A percentile compares a stretch with the other conserved stretches of the same genome.
phyloP scores from a whole-genome alignment of 768 basidiomycete genomes.

The Lactarius tabidus region DNA sequence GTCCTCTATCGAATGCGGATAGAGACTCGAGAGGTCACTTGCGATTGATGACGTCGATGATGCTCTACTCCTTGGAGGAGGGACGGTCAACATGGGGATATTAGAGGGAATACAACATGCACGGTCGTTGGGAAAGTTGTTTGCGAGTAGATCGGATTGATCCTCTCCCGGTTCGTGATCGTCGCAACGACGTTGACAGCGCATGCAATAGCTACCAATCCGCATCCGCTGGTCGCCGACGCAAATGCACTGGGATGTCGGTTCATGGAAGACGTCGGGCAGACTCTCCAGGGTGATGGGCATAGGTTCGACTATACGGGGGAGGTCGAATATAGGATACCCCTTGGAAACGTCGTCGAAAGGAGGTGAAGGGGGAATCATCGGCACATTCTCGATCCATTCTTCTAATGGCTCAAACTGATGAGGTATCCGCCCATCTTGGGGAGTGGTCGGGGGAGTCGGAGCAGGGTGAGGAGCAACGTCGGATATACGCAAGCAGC shows the following conservation, averaged over 20 bases:
- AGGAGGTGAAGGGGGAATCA: conserved; percentile 14
- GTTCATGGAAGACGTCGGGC: conserved; percentile 33
- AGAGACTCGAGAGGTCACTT: conserved; percentile 21
- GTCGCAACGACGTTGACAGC: conserved; percentile 21
- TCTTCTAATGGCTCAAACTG: conserved; percentile 25
- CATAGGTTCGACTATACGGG: conserved; percentile 22
- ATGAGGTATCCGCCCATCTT: conserved; percentile 18
- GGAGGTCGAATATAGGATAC: conserved; percentile 8
- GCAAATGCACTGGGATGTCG: conserved; percentile 16
- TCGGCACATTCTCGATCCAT: conserved; percentile 24
- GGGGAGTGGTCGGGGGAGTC: conserved; percentile 26
- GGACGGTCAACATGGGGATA: conserved; percentile 14
- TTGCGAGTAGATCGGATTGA: conserved; percentile 10
- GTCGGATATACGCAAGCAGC: conserved; percentile 19
- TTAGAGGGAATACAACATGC: conserved; percentile 5
- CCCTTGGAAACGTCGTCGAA: conserved; percentile 10
- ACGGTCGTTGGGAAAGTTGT: conserved; percentile 2
- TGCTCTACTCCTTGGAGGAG: conserved; percentile 22
- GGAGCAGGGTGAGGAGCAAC: conserved; percentile 21
- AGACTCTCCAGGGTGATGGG: conserved; percentile 19
- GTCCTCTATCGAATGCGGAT: conserved; percentile 20
- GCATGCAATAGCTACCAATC: conserved; percentile 17
- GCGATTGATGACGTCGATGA: conserved; percentile 24
- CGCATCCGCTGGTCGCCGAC: conserved; percentile 5
- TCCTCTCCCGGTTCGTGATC: conserved; percentile 16